Evolutionary conservation across 805 yeast species (phyloP), one percentile per base, ranked within the genome.

Genomic region (Alloascoidea africana): DNA sequence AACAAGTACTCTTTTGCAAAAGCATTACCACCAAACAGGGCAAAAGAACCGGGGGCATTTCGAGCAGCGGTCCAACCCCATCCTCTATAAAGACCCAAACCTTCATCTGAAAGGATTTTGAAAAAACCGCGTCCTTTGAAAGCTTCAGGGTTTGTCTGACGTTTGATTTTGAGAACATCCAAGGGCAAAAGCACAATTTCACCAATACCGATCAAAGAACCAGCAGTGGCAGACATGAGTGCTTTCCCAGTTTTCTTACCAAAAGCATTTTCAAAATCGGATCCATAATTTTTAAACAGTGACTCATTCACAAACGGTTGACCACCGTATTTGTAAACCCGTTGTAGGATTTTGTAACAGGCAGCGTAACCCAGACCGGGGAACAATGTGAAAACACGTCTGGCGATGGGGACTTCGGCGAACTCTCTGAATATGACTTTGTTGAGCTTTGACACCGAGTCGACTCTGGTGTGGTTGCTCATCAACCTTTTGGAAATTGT

Each of bases 31-130:
- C 99, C 99, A 49, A 91, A 91, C 41, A 91, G 67, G 14, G 97
- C 95, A 55, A 91, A 91, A 2, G 96, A 85, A 42, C 99, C 99
- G 30, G 99, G 99, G 2, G 97, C 96, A 58, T 91, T 91, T 73
- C 99, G 80, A 34, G 99, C 99, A 49, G 94, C 94, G 42, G 99
- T 91, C 99, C 99, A 91, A 41, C 96, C 97, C 94, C 96, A 87
- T 47, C 99, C 99, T 57, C 96, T 72, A 66, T 91, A 91, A 49
- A 91, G 68, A 16, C 91, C 85, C 42, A 85, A 69, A 14, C 98
- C 97, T 63, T 91, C 98, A 55, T 91, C 98, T 39, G 66, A 54
- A 42, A 91, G 56, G 52, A 91, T 84, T 60, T 72, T 80, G 47
- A 87, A 43, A 63, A 91, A 87, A 6, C 98, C 97, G 66, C 98